These are phyloP conservation scores for Melampsora abietis-canadensis DNA, from an alignment of 1,284 basidiomycete species.

Conservation along the genomic window DNA sequence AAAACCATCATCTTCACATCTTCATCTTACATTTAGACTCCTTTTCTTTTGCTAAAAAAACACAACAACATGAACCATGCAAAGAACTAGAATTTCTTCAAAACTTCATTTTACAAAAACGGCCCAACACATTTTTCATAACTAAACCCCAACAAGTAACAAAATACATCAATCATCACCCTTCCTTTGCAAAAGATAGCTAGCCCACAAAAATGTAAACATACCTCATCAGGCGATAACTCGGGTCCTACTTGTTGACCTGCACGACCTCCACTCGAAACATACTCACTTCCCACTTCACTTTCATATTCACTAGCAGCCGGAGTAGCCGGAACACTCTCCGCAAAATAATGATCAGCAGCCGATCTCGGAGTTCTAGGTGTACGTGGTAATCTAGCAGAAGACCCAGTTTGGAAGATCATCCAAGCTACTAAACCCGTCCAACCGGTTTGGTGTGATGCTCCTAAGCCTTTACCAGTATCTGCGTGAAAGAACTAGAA, in stretches of 20 bases:
- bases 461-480: conserved; percentile 82
- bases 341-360: conserved; percentile 90
- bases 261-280: neutral
- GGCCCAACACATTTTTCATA: no score
- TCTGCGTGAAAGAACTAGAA: conserved; percentile 89
- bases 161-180: no score
- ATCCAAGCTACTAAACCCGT: conserved; percentile 54
- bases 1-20: no score
- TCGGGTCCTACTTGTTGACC: conserved; percentile 23
- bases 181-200: neutral
- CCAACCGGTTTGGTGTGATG: conserved; percentile 97
- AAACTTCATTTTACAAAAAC: no score
- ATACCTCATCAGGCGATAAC: conserved; percentile 42
- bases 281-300: conserved; percentile 10
- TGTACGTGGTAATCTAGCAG: conserved; percentile 51
- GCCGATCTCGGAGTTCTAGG: conserved; percentile 74
- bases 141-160: no score
- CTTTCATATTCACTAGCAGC: conserved; percentile 28
- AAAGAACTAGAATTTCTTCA: no score
- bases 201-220: neutral
- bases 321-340: conserved; percentile 47
- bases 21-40: no score
- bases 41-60: no score
- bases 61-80: no score
- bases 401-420: conserved; percentile 48